A percentile compares a stretch with the other conserved stretches of the same genome.
Evolutionary conservation across 176 grass and related monocot genomes (phyloP).

Genomic region (Calamus simplicifolius): DNA sequence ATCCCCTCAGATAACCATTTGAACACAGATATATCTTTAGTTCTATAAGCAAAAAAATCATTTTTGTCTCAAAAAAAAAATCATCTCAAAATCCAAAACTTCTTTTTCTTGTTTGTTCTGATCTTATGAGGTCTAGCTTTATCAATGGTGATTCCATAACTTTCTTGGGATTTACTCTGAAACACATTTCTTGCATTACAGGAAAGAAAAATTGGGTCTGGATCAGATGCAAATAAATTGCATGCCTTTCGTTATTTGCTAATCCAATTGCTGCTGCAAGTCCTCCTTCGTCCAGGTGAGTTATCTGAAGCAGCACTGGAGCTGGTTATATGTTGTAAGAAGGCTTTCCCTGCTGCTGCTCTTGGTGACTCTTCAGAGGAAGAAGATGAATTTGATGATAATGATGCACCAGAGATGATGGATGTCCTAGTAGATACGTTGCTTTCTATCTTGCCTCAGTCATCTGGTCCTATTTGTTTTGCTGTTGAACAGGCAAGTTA

Average conservation of each 20-base stretch:
- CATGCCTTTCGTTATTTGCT: conserved; percentile 79
- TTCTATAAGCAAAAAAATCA: too few species aligned
- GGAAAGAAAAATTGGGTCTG: conserved; percentile 59
- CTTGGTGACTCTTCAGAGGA: conserved; percentile 26
- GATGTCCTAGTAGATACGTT: conserved; percentile 89
- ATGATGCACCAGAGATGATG: conserved; percentile 50
- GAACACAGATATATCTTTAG: too few species aligned
- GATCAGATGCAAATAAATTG: conserved; percentile 63
- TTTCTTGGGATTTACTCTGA: too few species aligned
- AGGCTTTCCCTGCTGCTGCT: conserved; percentile 51
- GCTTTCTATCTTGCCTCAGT: conserved; percentile 73
- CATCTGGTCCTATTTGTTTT: conserved; percentile 59
- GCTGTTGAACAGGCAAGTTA: conserved; percentile 82
- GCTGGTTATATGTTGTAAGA: conserved; percentile 84
- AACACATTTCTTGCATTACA: conserved; percentile 22
- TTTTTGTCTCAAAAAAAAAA: too few species aligned
- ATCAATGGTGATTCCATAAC: too few species aligned
- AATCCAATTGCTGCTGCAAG: conserved; percentile 81
- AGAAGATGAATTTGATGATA: conserved; percentile 28
- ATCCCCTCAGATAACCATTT: too few species aligned
- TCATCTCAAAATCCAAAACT: too few species aligned
- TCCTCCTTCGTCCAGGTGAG: conserved; percentile 74
- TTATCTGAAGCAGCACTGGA: conserved; percentile 75
- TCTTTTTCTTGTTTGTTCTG: too few species aligned
- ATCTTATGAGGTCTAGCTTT: too few species aligned